Evolutionary conservation across 768 basidiomycete species (phyloP), one percentile per base, ranked within the genome.

Genomic region (Candolleomyces eurysporus): DNA sequence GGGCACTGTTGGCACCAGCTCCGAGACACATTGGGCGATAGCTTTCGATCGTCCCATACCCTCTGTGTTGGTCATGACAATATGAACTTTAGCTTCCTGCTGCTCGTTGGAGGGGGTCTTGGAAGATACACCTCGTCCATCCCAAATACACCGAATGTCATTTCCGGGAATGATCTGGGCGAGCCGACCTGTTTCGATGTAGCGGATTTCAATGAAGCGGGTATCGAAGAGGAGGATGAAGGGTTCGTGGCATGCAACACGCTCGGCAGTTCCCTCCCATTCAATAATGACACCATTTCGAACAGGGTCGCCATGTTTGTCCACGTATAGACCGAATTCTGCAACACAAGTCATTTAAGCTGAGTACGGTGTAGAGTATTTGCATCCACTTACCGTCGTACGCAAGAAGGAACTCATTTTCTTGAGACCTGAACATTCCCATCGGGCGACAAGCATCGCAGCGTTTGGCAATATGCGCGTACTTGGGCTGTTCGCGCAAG

Each of bases 311-410:
- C 96, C 96, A 61, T 94, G 92, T 42, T 92, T 88, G 73, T 96
- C 88, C 31, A 97, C 94, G 67, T 92, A 96, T 43, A 97, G 81
- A 11, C 94, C 95, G 63, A 97, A 96, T 72, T 94, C 92, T 92
- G 22, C 11, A 60, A 51, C 31, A 5, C 11, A 50, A 52, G 61
- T 42, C 54, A 61, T 16, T 4, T 48, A 26, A 2, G 17, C 9
- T 2, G 16, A 14, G 21, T 17, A 16, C 30, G 4, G 32, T 26
- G 56, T 22, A 4, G 17, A 51, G 13, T 22, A 19, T 17, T 13
- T 46, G n/a, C 48, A 8, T 22, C 17, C 9, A 67, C 82, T 58
- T 66, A 93, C 94, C 91, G 71, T 92, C 87, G 66, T 96, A 96
- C 71, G 91, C 93, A 16, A 97, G 82, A 53, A 97, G 71, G 75